These are phyloP conservation scores for Candida maltosa DNA, from an alignment of 805 yeast species.

Conservation along the genomic window DNA sequence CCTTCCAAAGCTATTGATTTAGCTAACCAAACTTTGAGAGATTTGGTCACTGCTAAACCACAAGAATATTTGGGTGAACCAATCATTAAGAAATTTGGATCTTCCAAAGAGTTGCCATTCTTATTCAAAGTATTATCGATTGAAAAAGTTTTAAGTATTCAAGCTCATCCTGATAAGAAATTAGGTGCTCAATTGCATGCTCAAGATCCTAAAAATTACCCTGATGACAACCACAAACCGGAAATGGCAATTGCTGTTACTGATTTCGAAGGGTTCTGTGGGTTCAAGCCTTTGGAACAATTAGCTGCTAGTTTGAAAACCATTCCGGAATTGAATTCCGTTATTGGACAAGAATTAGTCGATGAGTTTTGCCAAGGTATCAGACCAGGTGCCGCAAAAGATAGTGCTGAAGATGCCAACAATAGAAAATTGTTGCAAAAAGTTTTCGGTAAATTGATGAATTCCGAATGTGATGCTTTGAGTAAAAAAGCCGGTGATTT, in stretches of 20 bases:
- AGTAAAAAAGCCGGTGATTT: slow-evolving; percentile 56
- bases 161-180: slow-evolving; percentile 95
- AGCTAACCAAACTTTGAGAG: slow-evolving; percentile 59
- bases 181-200: slow-evolving; percentile 75
- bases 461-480: slow-evolving; percentile 61
- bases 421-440: slow-evolving; percentile 69
- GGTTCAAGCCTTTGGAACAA: slow-evolving; percentile 86
- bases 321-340: slow-evolving; percentile 71
- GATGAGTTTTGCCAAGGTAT: slow-evolving; percentile 51
- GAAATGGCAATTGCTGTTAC: slow-evolving; percentile 99
- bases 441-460: slow-evolving; percentile 83
- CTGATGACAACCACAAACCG: slow-evolving; percentile 98
- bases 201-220: slow-evolving; percentile 88
- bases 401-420: slow-evolving; percentile 47
- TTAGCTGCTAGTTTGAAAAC: slow-evolving; percentile 63
- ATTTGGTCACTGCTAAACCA: slow-evolving; percentile 61
- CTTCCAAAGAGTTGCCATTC: slow-evolving; percentile 76
- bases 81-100: slow-evolving; percentile 65
- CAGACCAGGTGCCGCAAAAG: slow-evolving; percentile 40
- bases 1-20: slow-evolving; percentile 62
- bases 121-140: slow-evolving; percentile 92
- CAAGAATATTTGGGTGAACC: slow-evolving; percentile 52
- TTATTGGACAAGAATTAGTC: slow-evolving; percentile 66
- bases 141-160: slow-evolving; percentile 88
- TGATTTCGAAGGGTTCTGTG: slow-evolving; percentile 95